Conservation (phyloP, 2,329 filamentous ascomycete species). For the Coniochaeta hoffmannii region DNA sequence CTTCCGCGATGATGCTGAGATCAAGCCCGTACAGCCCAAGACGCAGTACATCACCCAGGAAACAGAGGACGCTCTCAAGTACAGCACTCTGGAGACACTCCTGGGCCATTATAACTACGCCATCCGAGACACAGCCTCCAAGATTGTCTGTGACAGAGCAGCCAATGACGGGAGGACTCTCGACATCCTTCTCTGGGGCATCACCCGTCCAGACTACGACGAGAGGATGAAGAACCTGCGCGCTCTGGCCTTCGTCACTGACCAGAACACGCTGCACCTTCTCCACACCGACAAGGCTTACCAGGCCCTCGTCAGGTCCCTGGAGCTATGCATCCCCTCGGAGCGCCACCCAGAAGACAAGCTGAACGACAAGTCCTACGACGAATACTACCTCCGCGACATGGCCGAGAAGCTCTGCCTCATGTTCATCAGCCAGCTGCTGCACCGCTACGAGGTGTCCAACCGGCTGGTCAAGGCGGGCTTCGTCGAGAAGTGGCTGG, state of each 20-base stretch:
- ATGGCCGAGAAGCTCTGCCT: slow-evolving; percentile 54
- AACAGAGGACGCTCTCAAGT: slow-evolving; percentile 63
- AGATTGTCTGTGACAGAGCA: slow-evolving; percentile 47
- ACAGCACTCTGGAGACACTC: slow-evolving; percentile 60
- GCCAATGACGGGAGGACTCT: slow-evolving; percentile 51
- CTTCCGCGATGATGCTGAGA: slow-evolving; percentile 57
- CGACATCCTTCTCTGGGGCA: slow-evolving; percentile 46
- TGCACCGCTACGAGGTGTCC: slow-evolving; percentile 41
- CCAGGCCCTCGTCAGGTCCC: slow-evolving; percentile 50
- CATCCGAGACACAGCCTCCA: slow-evolving; percentile 60
- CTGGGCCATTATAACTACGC: slow-evolving; percentile 64
- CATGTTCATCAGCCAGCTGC: slow-evolving; percentile 48
- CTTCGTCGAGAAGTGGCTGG: slow-evolving; percentile 68
- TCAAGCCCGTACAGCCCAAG: slow-evolving; percentile 57
- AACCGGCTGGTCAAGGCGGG: slow-evolving; percentile 51
- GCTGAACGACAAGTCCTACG: slow-evolving; percentile 49
- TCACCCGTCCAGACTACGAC: slow-evolving; percentile 51
- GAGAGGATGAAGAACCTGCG: slow-evolving; percentile 49
- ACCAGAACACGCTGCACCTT: slow-evolving; percentile 36
- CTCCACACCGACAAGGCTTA: slow-evolving; percentile 45
- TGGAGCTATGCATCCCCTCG: slow-evolving; percentile 50
- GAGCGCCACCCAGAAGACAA: slow-evolving; percentile 40
- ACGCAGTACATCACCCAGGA: slow-evolving; percentile 69
- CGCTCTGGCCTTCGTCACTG: slow-evolving; percentile 48
- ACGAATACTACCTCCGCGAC: slow-evolving; percentile 57